Base-by-base conservation (phyloP, 2,329 filamentous ascomycete genomes). In the Aureobasidium sp. region DNA sequence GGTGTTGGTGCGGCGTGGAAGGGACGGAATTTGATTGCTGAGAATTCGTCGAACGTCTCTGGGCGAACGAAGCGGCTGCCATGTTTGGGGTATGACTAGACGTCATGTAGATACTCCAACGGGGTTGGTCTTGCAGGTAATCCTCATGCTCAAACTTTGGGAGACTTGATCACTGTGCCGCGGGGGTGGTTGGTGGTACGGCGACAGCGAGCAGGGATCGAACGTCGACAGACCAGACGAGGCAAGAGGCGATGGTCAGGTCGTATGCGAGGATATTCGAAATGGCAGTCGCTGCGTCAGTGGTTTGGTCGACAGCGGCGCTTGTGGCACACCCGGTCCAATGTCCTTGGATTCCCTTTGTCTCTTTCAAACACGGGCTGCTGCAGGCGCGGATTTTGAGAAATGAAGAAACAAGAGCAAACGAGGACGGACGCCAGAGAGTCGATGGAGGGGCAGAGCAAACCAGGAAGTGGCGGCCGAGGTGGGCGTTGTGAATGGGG, bases 21-120 rank as follows among this genome's bases (percentile, higher is more conserved):
- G 93, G 93, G 53, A 97, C 90, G 9, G 93, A 97, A 72, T 83
- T 96, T 27, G 93, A 95, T 72, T 95, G 84, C 58, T 86, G 85
- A 48, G 70, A 66, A 60, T 45, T 45, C 22, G 69, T 67, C 34
- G 47, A 47, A 14, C 62, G 55, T 59, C 56, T 64, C 37, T 65
- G 62, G 56, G 42, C 27, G 49, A 62, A 61, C 44, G 60, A 63
- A 42, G 62, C 59, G 22, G 64, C 57, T 53, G 64, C 64, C 64
- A 65, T 65, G 45, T 61, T 64, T 51, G 60, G 25, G 44, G 42
- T 49, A 52, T 53, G 53, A 49, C 48, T 47, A n/a, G 53, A 45
- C 55, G 62, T 63, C 62, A 63, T 53, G 62, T 44, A 44, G 27
- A 52, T 41, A n/a, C 48, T 63, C 62, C 62, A 59, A 51, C 67